These are phyloP conservation scores for Suillus bovinus DNA, from an alignment of 768 basidiomycete genomes.

Conservation along the genomic window DNA sequence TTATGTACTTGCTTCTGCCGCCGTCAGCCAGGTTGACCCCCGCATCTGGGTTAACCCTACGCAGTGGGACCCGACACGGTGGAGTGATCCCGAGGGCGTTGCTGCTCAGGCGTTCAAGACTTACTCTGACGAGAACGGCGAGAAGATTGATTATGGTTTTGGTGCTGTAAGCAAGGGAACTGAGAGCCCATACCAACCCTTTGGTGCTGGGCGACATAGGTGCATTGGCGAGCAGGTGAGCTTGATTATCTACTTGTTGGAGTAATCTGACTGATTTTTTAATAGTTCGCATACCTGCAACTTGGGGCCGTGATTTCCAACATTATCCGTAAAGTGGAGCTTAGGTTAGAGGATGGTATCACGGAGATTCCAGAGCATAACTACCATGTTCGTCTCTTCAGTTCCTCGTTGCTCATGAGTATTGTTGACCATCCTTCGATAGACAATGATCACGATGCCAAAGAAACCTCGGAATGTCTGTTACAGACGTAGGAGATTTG, in stretches of 20 bases:
- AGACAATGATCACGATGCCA: constrained; percentile 96
- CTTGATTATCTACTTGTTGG: constrained; percentile 8
- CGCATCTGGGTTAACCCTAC: constrained; percentile 71
- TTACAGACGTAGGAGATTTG: constrained; percentile 65
- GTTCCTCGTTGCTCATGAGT: not conserved
- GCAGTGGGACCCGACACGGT: constrained; percentile 79
- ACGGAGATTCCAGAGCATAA: constrained; percentile 74
- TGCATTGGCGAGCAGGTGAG: constrained; percentile 89
- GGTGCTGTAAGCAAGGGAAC: constrained; percentile 96
- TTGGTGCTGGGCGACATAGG: constrained; percentile 94
- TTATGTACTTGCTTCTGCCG: constrained; percentile 87
- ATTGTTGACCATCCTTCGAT: constrained; percentile 9
- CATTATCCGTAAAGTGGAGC: constrained; percentile 72
- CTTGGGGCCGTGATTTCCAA: constrained; percentile 81
- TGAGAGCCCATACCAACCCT: constrained; percentile 94
- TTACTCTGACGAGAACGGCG: constrained; percentile 74
- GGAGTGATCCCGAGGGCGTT: constrained; percentile 83
- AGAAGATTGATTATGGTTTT: constrained; percentile 96
- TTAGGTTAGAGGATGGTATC: constrained; percentile 58
- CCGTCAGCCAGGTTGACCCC: constrained; percentile 86
- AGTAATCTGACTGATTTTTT: constrained; percentile 5
- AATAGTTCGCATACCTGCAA: constrained; percentile 92
- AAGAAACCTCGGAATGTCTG: constrained; percentile 63
- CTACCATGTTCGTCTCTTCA: constrained; percentile 70
- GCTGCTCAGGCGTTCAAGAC: constrained; percentile 76